Evolutionary conservation across 805 yeast species (phyloP), one percentile per base, ranked within the genome.

Genomic region (Lipomyces kockii): DNA sequence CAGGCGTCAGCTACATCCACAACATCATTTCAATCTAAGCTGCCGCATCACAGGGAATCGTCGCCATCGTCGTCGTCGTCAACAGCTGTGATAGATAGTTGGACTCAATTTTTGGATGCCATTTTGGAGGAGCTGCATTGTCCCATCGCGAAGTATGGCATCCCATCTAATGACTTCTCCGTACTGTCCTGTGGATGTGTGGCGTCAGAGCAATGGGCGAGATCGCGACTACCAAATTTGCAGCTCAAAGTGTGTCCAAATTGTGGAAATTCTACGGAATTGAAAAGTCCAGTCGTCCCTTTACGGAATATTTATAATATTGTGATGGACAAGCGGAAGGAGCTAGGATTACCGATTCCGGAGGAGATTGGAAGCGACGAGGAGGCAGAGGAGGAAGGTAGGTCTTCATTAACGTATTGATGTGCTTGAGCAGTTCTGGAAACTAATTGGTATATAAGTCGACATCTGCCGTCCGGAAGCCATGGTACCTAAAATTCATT

Each of bases 291-390:
- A 22, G 71, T 69, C 14, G 63, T 63, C 29, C 72, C 72, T 5
- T 52, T 69, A 29, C 51, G 72, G 12, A 63, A 63, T 20, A 67
- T 69, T 34, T 69, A 69, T 59, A 63, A 52, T 51, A 60, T 69
- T 20, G 72, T 69, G n/a, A 67, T 69, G 67, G 72, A 69, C 57
- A 67, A 67, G 58, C 64, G 68, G 43, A 67, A 61, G 34, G 72
- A 67, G 34, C 66, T 69, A 17, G 72, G 72, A 1, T 58, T 69
- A 6, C 68, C 71, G 17, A 59, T 66, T 2, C 72, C 71, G 0
- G 72, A 69, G 58, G 72, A 69, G 57, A 70, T 69, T 6, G 70
- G 70, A 27, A 67, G 71, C 17, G 72, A 69, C 39, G 72, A 67
- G 43, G 72, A 69, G 49, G 60, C 46, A 8, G 67, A 62, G 27